Evolutionary conservation across 129 eudicot genomes (phyloP).

Genomic region (Centaurea solstitialis): DNA sequence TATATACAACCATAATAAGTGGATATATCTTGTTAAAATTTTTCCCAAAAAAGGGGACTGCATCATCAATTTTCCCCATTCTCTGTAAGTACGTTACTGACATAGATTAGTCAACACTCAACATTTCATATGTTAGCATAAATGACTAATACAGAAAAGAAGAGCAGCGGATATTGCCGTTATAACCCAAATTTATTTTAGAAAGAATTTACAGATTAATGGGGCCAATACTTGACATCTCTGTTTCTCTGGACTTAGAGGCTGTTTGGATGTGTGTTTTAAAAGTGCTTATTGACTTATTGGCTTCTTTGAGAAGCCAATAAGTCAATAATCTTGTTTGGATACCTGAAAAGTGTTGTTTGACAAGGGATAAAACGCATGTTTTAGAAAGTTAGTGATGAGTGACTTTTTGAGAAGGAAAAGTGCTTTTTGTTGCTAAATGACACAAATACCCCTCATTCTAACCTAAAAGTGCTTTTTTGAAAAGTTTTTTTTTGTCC

Average conservation of each 20-base stretch:
- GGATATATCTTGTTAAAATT: conserved; percentile 76
- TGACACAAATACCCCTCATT: no score
- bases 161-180: neutral
- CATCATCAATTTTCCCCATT: conserved; percentile 87
- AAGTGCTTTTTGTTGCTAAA: no score
- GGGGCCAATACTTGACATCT: conserved; percentile 1
- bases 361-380: no score
- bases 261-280: no score
- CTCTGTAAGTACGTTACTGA: conserved; percentile 46
- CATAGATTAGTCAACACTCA: conserved; percentile 4
- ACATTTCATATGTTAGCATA: neutral
- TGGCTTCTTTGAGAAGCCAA: no score
- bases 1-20: conserved; percentile 76
- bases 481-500: no score
- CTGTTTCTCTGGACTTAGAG: neutral
- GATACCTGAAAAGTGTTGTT: no score
- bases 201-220: neutral
- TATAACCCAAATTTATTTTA: neutral
- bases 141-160: neutral
- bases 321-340: no score
- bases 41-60: conserved; percentile 82
- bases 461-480: no score
- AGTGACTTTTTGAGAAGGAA: no score
- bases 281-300: no score
- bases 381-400: no score